phyloP scores from a whole-genome alignment of 2,329 filamentous ascomycete species.

The Hymenoscyphus repandus region DNA sequence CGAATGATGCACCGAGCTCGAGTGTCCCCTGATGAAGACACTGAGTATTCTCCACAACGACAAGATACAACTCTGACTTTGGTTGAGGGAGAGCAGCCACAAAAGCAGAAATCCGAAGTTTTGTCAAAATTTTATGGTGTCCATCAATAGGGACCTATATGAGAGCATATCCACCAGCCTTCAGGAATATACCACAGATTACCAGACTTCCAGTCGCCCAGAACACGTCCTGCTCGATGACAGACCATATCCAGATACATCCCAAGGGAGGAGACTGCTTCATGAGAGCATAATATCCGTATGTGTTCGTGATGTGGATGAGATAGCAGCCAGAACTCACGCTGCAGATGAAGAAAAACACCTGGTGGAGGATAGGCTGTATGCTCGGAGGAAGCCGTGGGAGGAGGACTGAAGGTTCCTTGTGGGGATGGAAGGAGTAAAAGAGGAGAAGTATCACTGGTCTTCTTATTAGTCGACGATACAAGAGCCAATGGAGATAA shows the following conservation, averaged over 20 bases:
- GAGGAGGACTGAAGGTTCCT: conserved; percentile 42
- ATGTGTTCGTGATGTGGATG: conserved; percentile 73
- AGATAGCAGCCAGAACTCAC: conserved; percentile 68
- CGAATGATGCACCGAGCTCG: conserved; percentile 17
- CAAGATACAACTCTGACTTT: neutral
- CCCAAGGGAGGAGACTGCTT: conserved; percentile 85
- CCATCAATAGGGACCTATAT: conserved; percentile 9
- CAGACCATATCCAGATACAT: conserved; percentile 87
- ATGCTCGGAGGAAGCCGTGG: conserved; percentile 43
- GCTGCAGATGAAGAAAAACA: conserved; percentile 59
- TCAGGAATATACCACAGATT: conserved; percentile 24
- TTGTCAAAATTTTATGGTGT: too few species aligned
- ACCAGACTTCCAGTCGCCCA: conserved; percentile 55
- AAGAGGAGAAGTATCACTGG: conserved; percentile 35
- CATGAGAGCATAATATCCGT: conserved; percentile 83
- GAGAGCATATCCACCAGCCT: conserved; percentile 23
- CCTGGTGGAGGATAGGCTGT: conserved; percentile 47
- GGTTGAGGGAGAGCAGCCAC: too few species aligned
- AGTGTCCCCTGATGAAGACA: neutral
- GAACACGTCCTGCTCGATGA: conserved; percentile 74
- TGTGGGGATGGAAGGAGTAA: conserved; percentile 31
- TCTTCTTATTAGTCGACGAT: conserved; percentile 2
- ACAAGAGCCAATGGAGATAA: neutral
- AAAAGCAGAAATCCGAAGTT: too few species aligned
- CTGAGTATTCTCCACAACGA: neutral